Evolutionary conservation across 768 basidiomycete genomes (phyloP).

Genomic region (Nidularia sp.): DNA sequence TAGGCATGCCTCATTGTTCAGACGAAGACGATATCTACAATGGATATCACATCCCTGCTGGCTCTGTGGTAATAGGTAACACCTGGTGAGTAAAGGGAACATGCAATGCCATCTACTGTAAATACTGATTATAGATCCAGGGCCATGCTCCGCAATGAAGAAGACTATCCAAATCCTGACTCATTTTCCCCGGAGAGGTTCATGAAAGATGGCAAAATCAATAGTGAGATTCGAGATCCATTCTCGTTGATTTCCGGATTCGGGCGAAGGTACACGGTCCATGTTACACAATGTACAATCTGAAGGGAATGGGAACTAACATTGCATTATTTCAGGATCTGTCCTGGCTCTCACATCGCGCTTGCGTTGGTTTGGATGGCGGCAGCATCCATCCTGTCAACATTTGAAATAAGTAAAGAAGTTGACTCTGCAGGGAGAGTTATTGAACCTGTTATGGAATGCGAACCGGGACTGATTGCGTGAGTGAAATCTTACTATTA

Average conservation of each 20-base stretch:
- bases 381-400: neutral
- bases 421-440: too few relatives aligned
- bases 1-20: slow-evolving; percentile 25
- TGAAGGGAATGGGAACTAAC: too few relatives aligned
- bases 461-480: too few relatives aligned
- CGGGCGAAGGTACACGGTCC: neutral
- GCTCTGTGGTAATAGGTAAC: slow-evolving; percentile 28
- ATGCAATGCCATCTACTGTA: neutral
- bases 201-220: slow-evolving; percentile 3
- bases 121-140: slow-evolving; percentile 1
- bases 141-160: slow-evolving; percentile 11
- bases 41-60: slow-evolving; percentile 41
- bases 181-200: slow-evolving; percentile 18
- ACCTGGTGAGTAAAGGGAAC: slow-evolving; percentile 18
- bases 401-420: neutral
- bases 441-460: too few relatives aligned
- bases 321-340: neutral
- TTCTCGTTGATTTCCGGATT: neutral
- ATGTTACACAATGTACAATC: too few relatives aligned
- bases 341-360: slow-evolving; percentile 1
- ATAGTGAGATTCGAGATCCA: neutral
- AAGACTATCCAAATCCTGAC: neutral
- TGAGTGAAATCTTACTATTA: too few relatives aligned
- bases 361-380: neutral
- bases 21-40: slow-evolving; percentile 40